A percentile compares a stretch with the other conserved stretches of the same genome.
phyloP scores from a whole-genome alignment of 83 land plant genomes.

The Diphasiastrum complanatum region DNA sequence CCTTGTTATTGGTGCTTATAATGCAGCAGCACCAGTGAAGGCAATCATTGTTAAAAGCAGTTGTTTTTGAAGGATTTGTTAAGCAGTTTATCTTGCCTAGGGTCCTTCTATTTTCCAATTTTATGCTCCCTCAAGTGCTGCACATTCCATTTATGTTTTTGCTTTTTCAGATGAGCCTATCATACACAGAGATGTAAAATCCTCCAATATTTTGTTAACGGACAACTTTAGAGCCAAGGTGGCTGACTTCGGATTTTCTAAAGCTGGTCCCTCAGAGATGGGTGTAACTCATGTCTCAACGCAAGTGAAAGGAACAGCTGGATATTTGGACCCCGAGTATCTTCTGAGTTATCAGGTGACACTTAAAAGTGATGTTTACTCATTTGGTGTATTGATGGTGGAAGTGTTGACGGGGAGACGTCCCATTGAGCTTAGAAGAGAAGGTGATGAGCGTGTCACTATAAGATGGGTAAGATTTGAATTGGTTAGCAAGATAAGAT shows the following conservation, averaged over 20 bases:
- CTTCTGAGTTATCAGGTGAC: slow-evolving; percentile 78
- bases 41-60: no score
- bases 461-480: slow-evolving; percentile 76
- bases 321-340: slow-evolving; percentile 95
- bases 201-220: slow-evolving; percentile 89
- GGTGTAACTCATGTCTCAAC: slow-evolving; percentile 84
- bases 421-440: slow-evolving; percentile 65
- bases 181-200: slow-evolving; percentile 92
- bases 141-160: not conserved
- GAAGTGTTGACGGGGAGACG: slow-evolving; percentile 86
- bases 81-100: not conserved
- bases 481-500: not conserved
- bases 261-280: slow-evolving; percentile 57
- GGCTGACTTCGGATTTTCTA: slow-evolving; percentile 96
- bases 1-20: no score
- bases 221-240: slow-evolving; percentile 79
- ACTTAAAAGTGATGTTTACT: slow-evolving; percentile 86
- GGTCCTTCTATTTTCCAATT: not conserved
- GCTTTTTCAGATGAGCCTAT: slow-evolving; percentile 71
- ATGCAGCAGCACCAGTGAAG: no score
- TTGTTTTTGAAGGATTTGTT: no score
- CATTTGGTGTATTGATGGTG: slow-evolving; percentile 77
- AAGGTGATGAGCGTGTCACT: slow-evolving; percentile 62
- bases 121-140: slow-evolving; percentile 1
- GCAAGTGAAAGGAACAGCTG: slow-evolving; percentile 93